Evolutionary conservation across 495 filamentous ascomycete species (phyloP).

Genomic region (Tuber indicum): DNA sequence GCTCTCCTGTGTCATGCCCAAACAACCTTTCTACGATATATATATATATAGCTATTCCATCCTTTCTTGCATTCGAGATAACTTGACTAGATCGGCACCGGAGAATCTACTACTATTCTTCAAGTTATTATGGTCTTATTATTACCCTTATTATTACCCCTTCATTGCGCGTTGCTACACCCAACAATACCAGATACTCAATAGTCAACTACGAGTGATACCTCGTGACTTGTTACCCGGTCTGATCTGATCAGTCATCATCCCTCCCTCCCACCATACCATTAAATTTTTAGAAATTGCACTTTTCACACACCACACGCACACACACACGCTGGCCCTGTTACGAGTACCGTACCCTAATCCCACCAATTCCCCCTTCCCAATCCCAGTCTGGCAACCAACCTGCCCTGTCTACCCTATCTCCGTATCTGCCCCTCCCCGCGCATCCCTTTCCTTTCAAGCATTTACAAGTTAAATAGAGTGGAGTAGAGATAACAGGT

Average conservation of each 20-base stretch:
- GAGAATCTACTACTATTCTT: too few relatives aligned
- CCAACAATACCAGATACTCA: too few relatives aligned
- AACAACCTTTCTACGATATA: too few relatives aligned
- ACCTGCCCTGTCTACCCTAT: neutral
- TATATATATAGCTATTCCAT: too few relatives aligned
- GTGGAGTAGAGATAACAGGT: neutral
- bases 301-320: neutral
- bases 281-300: neutral
- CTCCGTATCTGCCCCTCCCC: neutral
- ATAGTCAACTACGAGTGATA: neutral
- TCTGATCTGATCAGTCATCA: neutral
- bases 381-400: neutral
- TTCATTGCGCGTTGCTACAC: too few relatives aligned
- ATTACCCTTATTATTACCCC: too few relatives aligned
- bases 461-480: neutral
- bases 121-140: too few relatives aligned
- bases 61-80: too few relatives aligned
- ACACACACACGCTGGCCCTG: too few relatives aligned
- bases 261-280: neutral
- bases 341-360: too few relatives aligned
- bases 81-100: too few relatives aligned
- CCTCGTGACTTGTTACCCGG: neutral
- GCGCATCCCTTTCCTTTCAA: neutral
- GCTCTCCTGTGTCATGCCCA: too few relatives aligned
- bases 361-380: neutral